These are phyloP conservation scores for Sphagnum fallax DNA, from an alignment of 228 moss, liverwort and hornwort species.

Conservation along the genomic window DNA sequence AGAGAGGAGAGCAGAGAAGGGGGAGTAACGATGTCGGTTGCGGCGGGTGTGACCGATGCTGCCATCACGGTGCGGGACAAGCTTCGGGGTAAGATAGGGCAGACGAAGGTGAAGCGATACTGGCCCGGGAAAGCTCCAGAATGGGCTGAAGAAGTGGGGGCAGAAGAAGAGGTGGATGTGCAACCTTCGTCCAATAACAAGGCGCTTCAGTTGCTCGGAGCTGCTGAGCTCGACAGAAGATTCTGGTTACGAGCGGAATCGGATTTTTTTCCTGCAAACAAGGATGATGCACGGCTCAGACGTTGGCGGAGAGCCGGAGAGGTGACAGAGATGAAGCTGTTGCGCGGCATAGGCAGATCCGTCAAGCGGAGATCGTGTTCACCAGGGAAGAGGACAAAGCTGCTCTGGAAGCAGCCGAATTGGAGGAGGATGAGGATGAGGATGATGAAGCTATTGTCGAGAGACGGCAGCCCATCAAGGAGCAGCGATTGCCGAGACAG, in stretches of 20 bases:
- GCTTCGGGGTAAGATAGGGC: slow-evolving; percentile 88
- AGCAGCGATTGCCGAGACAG: slow-evolving; percentile 70
- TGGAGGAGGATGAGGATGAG: slow-evolving; percentile 91
- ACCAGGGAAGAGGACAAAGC: slow-evolving; percentile 86
- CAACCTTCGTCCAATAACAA: slow-evolving; percentile 26
- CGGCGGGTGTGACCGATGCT: slow-evolving; percentile 92
- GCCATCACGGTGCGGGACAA: slow-evolving; percentile 97
- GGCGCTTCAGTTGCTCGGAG: slow-evolving; percentile 37
- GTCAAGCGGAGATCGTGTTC: slow-evolving; percentile 92
- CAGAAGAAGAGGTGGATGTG: slow-evolving; percentile 73
- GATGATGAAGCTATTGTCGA: slow-evolving; percentile 97
- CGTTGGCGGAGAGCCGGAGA: slow-evolving; percentile 78
- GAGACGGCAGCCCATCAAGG: slow-evolving; percentile 77
- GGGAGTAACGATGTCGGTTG: slow-evolving; percentile 64
- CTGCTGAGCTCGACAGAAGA: slow-evolving; percentile 66
- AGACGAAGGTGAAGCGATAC: slow-evolving; percentile 93
- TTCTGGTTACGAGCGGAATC: slow-evolving; percentile 61
- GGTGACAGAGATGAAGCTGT: slow-evolving; percentile 83
- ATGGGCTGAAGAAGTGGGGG: slow-evolving; percentile 75
- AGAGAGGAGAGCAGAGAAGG: not conserved
- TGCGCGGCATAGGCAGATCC: slow-evolving; percentile 77
- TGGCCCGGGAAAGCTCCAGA: slow-evolving; percentile 99
- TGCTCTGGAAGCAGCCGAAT: slow-evolving; percentile 85
- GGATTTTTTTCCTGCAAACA: slow-evolving; percentile 30
- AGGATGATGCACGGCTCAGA: slow-evolving; percentile 78